A percentile compares a stretch with the other conserved stretches of the same genome.
Evolutionary conservation across 805 yeast genomes (phyloP).

Genomic region (Starmerella kuoi): DNA sequence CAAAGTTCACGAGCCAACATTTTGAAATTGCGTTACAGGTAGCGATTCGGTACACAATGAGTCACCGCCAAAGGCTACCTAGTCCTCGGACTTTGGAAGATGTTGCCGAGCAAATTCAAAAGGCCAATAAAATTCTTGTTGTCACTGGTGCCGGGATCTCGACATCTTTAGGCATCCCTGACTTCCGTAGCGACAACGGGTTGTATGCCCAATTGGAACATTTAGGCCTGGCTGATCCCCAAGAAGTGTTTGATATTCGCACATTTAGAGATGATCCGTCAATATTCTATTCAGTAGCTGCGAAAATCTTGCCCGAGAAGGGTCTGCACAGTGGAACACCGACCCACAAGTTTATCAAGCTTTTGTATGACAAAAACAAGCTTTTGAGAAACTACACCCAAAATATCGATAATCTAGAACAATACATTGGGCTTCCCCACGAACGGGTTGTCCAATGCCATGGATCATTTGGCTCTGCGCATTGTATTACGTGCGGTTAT

Average conservation of each 20-base stretch:
- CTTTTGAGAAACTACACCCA: slow-evolving; percentile 78
- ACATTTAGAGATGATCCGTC: slow-evolving; percentile 65
- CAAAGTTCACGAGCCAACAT: slow-evolving; percentile 11
- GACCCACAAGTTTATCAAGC: slow-evolving; percentile 64
- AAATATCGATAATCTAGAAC: slow-evolving; percentile 78
- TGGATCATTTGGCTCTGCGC: slow-evolving; percentile 82
- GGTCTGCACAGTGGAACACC: slow-evolving; percentile 41
- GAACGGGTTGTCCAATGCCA: slow-evolving; percentile 78
- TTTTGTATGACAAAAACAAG: slow-evolving; percentile 64
- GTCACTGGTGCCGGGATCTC: slow-evolving; percentile 91
- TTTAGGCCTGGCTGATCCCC: slow-evolving; percentile 73
- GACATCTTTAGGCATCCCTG: slow-evolving; percentile 82
- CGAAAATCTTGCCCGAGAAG: slow-evolving; percentile 68
- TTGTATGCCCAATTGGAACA: slow-evolving; percentile 57
- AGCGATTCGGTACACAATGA: slow-evolving; percentile 17
- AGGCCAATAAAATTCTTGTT: slow-evolving; percentile 52
- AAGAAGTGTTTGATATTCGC: slow-evolving; percentile 69
- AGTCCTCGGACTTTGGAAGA: slow-evolving; percentile 40
- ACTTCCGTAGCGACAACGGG: slow-evolving; percentile 81
- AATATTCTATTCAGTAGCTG: slow-evolving; percentile 77
- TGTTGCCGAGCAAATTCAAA: slow-evolving; percentile 41
- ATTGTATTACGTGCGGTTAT: slow-evolving; percentile 65
- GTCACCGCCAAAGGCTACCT: slow-evolving; percentile 19
- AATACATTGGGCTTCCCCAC: slow-evolving; percentile 57
- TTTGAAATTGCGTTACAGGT: slow-evolving; percentile 23